A percentile compares a stretch with the other conserved stretches of the same genome.
phyloP scores from a whole-genome alignment of 139 green algal genomes.

The Pleodorina starrii region DNA sequence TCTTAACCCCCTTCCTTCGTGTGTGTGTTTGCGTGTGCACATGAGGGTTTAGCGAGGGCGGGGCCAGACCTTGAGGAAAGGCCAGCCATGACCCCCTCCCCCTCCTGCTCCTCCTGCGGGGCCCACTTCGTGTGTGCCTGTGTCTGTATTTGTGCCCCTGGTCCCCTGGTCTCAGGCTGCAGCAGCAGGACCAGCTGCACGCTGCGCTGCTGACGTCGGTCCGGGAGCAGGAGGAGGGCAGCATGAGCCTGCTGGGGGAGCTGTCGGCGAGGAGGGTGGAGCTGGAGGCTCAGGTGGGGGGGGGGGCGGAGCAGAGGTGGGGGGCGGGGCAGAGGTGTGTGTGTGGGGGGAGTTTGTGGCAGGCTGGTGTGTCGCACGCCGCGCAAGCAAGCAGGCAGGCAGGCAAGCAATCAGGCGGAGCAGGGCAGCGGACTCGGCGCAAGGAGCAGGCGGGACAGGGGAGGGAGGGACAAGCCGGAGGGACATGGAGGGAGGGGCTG shows the following conservation, averaged over 20 bases:
- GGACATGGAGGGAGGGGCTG: too few relatives aligned
- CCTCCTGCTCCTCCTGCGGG: not conserved
- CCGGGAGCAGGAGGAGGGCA: constrained; percentile 38
- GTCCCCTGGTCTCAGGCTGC: not conserved
- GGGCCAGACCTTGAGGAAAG: not conserved
- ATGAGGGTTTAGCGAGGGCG: not conserved
- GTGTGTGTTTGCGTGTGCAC: too few relatives aligned
- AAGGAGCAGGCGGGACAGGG: too few relatives aligned
- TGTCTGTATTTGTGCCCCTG: too few relatives aligned
- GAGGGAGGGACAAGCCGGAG: too few relatives aligned
- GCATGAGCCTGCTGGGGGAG: constrained; percentile 22
- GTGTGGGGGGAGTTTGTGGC: too few relatives aligned
- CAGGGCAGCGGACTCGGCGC: too few relatives aligned
- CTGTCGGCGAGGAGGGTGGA: constrained; percentile 10
- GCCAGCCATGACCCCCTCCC: not conserved
- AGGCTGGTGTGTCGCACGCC: too few relatives aligned
- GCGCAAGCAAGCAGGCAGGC: too few relatives aligned
- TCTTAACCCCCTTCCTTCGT: too few relatives aligned
- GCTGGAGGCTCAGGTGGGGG: constrained; percentile 34
- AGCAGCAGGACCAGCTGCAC: constrained; percentile 34
- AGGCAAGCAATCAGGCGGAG: too few relatives aligned
- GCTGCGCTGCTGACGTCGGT: not conserved
- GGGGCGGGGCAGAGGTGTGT: not conserved
- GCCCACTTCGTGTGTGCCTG: too few relatives aligned
- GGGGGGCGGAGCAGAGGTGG: not conserved